Evolutionary conservation across 208 protist species (phyloP), one percentile per base, ranked within the genome.

Genomic region (Lotmaria passim): DNA sequence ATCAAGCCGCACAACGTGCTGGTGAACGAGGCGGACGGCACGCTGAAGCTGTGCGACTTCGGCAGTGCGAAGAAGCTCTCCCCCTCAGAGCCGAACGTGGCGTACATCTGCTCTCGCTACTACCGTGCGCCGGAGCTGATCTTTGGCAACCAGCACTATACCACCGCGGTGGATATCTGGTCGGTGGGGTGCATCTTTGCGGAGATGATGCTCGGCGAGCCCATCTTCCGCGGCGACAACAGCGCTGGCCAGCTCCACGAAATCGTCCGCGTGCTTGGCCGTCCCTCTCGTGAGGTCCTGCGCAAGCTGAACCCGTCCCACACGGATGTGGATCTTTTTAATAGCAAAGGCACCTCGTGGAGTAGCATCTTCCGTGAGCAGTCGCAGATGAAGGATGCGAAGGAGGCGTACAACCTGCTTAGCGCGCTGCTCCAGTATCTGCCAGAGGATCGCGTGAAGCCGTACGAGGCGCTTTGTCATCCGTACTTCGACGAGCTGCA

Each of bases 1-100:
- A 98, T 99, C 43, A 99, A 99, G 82, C 98, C 98, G 34, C 98
- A 99, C 78, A 99, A 99, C 74, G 95, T 99, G 15, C 98, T 99
- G 66, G 99, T 99, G 53, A 98, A 99, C 79, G 98, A 99, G 80
- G 63, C 89, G 31, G 93, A 96, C 41, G 87, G 96, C 8, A 83
- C 91, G 69, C 83, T 99, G 38, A 92, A 98, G 69, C 80, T 99
- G 4, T 99, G 99, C 63, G 98, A 99, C 73, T 99, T 98, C 94
- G 96, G 99, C 64, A 90, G 99, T 44, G 98, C 99, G 5, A 99
- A 99, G 87, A 99, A 99, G 69, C 98, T 99, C 68, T 97, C 98
- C 38, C 94, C 97, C 26, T 85, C 85, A 38, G 86, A 96, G 76
- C 96, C 98, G 61, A 99, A 99, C 85, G 99, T 99, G 77, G 98